Base-by-base conservation (phyloP, 1,284 basidiomycete species). In the Pseudozyma tsukubaensis region DNA sequence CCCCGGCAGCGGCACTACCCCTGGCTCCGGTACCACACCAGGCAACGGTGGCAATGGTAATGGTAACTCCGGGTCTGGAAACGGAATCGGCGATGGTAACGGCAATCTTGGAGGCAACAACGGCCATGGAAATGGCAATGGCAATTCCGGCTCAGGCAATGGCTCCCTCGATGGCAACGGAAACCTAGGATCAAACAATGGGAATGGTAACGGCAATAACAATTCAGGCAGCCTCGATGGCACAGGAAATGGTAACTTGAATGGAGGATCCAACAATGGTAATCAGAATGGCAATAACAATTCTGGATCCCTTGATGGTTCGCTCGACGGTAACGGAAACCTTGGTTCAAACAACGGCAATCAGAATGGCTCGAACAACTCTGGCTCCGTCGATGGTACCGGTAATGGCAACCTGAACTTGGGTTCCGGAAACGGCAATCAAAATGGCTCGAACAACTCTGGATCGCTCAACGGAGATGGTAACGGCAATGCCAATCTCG, bases 1-100 rank as follows among this genome's bases (percentile, higher is more conserved):
- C 24, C 18, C n/a, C 37, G 47, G 55, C 16, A 50, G 43, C 16
- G 43, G 43, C 0, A 35, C n/a, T n/a, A n/a, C n/a, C n/a, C n/a
- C n/a, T n/a, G 36, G 36, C 24, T 42, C 24, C 36, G 48, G 42
- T 42, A 50, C 50, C 18, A 58, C 58, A 11, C 39, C 45, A 42
- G 45, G 42, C 58, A 59, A 55, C 24, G 54, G 45, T 37, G 57
- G 57, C 18, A 68, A 68, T 19, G 65, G 65, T 13, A 62, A 58
- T 42, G 21, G 24, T 50, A 61, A 61, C 35, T 49, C 54, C 2
- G 65, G 65, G 12, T 32, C 45, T 8, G 19, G 24, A 9, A 44
- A 67, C 37, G 64, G 64, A 6, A 42, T 59, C 19, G 50, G 24
- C 18, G 35, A 55, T 21, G 59, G 54, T 5, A 52, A 57, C 19